Conservation (phyloP, 345 rosid genomes). For the Rhodamnia argentea region DNA sequence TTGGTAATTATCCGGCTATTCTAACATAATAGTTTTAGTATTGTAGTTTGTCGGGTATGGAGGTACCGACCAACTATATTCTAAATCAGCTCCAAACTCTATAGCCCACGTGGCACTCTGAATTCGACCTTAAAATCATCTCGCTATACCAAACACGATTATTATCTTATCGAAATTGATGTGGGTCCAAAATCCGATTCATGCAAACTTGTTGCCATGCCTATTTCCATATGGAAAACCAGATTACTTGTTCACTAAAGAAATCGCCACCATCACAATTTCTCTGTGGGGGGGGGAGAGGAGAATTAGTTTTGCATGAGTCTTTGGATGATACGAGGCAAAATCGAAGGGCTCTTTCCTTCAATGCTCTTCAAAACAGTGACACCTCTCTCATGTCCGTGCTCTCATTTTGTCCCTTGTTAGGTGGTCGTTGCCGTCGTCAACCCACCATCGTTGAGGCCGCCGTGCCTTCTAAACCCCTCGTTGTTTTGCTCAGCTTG, state of each 20-base stretch:
- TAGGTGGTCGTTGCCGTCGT: neutral
- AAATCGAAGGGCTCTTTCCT: neutral
- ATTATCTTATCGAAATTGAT: neutral
- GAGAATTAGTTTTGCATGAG: too few relatives aligned
- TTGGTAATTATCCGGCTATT: too few relatives aligned
- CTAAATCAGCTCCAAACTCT: too few relatives aligned
- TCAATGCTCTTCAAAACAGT: neutral
- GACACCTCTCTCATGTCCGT: neutral
- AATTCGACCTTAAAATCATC: rapidly evolving
- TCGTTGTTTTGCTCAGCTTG: neutral
- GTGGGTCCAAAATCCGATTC: neutral
- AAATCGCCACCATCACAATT: neutral
- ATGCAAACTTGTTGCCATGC: neutral
- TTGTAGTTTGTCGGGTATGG: too few relatives aligned
- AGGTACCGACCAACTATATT: too few relatives aligned
- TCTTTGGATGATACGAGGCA: neutral
- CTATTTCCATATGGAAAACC: neutral
- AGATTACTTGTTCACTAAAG: neutral
- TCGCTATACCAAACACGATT: neutral
- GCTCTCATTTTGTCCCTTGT: neutral
- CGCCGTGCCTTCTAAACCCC: too few relatives aligned
- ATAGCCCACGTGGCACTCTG: neutral
- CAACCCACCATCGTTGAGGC: neutral
- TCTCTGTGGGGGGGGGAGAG: too few relatives aligned
- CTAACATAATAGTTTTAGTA: too few relatives aligned